Evolutionary conservation across 176 grass and related monocot species (phyloP), one percentile per base, ranked within the genome.

Genomic region (Carex pumila): DNA sequence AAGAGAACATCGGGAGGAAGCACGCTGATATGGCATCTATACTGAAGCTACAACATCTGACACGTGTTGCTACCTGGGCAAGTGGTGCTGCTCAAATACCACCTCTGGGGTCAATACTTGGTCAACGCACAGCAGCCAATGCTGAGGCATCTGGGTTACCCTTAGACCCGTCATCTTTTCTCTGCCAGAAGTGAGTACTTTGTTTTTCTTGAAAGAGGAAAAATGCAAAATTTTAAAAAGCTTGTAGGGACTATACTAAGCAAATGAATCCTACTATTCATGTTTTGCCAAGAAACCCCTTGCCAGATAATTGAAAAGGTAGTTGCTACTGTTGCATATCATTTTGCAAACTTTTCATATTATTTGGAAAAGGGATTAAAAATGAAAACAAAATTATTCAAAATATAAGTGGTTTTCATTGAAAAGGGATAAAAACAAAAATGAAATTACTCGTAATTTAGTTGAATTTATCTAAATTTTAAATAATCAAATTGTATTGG

Each of bases 141-240:
- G 80, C 80, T 29, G 80, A 83, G 63, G 57, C 61, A 21, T 83
- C 43, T 8, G 80, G 80, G 43, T n/a, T 83, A 50, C 80, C 21
- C 8, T 41, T 83, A 52, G 80, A 83, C 39, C 63, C 43, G 7
- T 83, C 79, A 1, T 47, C 80, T 31, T 50, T 83, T 30, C 61
- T 67, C 63, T 83, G 80, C 39, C 80, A 83, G 29, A 83, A 68
- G 80, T 83, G 12, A 67, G 80, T 68, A 52, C 21, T 81, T 61
- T 43, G 21, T 75, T 75, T 53, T 52, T 68, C 19, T 77, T 47
- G n/a, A 73, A 50, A 73, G 8, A 73, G 70, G 37, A 43, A 31
- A 66, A 18, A n/a, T 17, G 6, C 15, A 17, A 37, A 7, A 39
- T 15, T 17, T 15, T 17, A 68, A 39, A 63, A 39, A 68, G 5